Evolutionary conservation across 139 green algal genomes (phyloP), one percentile per base, ranked within the genome.

Genomic region (Closterium sp.): DNA sequence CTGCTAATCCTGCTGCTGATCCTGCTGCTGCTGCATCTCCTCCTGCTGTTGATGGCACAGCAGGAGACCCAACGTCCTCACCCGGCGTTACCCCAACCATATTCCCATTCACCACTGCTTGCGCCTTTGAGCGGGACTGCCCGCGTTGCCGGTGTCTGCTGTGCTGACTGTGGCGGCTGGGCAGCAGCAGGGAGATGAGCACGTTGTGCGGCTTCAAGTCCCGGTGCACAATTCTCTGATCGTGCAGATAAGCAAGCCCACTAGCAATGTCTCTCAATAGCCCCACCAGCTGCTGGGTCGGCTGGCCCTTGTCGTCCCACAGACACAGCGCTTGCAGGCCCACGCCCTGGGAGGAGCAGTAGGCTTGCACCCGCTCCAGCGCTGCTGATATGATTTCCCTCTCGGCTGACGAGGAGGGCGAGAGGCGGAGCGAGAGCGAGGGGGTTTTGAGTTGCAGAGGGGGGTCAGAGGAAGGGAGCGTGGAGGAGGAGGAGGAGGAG

Each of bases 161-260:
- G n/a, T n/a, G n/a, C n/a, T n/a, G n/a, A n/a, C n/a, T n/a, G n/a
- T n/a, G n/a, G n/a, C 30, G n/a, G 30, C 30, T 76, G 28, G n/a
- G 76, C 28, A 94, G 84, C 0, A 43, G 35, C 12, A 95, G 95
- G 0, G 96, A 98, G 35, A 99, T 94, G 90, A 99, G 96, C 88
- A 99, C 96, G 88, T 99, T 99, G 84, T 98, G 96, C 0, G 97
- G 97, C 94, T 99, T 99, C 16, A 99, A 90, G 94, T 97, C 95
- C 31, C 95, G 88, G 88, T 97, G 96, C 87, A 99, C 97, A 85
- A 99, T 98, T 88, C 96, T 96, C 9, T 95, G 94, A 31, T 92
- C 93, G 90, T 99, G 98, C 93, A 99, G 93, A 7, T 97, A 95
- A 10, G 92, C 90, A 35, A 99, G 91, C 19, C 97, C 97, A 0